Evolutionary conservation across 2,329 filamentous ascomycete genomes (phyloP).

Genomic region (Alternaria brassicicola): DNA sequence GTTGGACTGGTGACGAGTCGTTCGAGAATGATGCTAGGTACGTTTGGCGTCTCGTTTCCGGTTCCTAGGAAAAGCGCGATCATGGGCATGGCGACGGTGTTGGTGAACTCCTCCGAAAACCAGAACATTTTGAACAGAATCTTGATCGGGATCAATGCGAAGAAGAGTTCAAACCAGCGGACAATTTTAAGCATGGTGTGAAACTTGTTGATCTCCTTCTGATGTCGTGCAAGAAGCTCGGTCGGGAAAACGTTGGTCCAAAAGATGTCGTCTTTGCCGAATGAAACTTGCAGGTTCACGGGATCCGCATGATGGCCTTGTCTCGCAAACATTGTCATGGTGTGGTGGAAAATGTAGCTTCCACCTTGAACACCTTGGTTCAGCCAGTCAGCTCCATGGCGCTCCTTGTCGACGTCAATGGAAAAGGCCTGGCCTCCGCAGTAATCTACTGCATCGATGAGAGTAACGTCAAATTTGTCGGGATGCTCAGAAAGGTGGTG

Average conservation of each 20-base stretch:
- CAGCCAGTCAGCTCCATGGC: constrained; percentile 64
- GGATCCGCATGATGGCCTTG: constrained; percentile 63
- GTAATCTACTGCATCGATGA: constrained; percentile 56
- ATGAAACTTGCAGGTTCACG: constrained; percentile 67
- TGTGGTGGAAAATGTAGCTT: constrained; percentile 70
- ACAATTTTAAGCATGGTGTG: constrained; percentile 62
- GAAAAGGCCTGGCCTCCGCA: constrained; percentile 67
- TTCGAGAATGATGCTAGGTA: constrained; percentile 70
- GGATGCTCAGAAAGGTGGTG: constrained; percentile 70
- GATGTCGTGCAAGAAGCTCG: constrained; percentile 61
- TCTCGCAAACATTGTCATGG: constrained; percentile 67
- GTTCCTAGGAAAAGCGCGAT: constrained; percentile 76
- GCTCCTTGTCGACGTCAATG: constrained; percentile 61
- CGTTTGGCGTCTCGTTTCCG: constrained; percentile 74
- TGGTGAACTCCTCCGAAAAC: constrained; percentile 72
- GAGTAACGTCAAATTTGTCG: constrained; percentile 64
- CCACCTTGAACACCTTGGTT: constrained; percentile 70
- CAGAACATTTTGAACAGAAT: constrained; percentile 70
- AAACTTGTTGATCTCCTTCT: constrained; percentile 62
- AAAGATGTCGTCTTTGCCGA: constrained; percentile 67
- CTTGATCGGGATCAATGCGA: constrained; percentile 67
- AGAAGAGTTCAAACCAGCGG: constrained; percentile 64
- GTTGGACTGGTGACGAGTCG: constrained; percentile 59
- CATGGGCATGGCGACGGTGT: constrained; percentile 73
- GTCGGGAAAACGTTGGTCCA: constrained; percentile 71